phyloP scores from a whole-genome alignment of 768 basidiomycete genomes.

The Xanthoconium stramineum region DNA sequence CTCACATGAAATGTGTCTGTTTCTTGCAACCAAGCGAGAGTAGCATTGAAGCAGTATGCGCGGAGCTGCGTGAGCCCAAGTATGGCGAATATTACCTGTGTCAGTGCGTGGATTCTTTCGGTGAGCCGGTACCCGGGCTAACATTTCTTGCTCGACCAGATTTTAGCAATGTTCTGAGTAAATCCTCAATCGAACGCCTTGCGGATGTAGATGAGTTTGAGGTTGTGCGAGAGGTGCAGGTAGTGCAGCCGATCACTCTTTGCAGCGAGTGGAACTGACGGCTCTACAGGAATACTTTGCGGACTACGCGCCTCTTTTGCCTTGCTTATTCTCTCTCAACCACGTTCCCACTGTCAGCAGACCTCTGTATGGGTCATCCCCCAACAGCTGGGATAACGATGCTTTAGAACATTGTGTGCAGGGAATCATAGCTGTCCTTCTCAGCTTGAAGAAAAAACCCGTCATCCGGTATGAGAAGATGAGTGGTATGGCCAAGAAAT shows the following conservation, averaged over 20 bases:
- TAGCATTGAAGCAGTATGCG: constrained; percentile 77
- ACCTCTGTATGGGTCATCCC: constrained; percentile 70
- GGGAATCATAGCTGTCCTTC: constrained; percentile 78
- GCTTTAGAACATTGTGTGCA: constrained; percentile 79
- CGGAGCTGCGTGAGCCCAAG: constrained; percentile 84
- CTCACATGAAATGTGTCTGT: constrained; percentile 96
- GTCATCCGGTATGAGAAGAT: constrained; percentile 92
- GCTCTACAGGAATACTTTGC: constrained; percentile 88
- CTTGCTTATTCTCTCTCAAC: constrained; percentile 85
- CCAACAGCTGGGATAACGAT: constrained; percentile 68
- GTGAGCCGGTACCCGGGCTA: constrained; percentile 15
- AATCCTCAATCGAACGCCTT: constrained; percentile 85
- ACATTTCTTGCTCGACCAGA: constrained; percentile 45
- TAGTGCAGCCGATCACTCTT: constrained; percentile 32
- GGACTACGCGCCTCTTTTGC: constrained; percentile 87
- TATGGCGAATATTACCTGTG: constrained; percentile 99
- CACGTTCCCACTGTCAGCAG: constrained; percentile 58
- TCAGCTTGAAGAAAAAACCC: constrained; percentile 96
- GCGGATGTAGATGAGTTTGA: constrained; percentile 96
- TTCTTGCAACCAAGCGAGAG: constrained; percentile 83
- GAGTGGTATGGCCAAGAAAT: constrained; percentile 87
- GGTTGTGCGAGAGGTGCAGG: constrained; percentile 96
- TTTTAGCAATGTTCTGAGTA: constrained; percentile 92
- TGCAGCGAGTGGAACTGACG: background rate
- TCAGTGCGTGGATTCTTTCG: constrained; percentile 76